A percentile compares a stretch with the other conserved stretches of the same genome.
Evolutionary conservation across 2,329 filamentous ascomycete genomes (phyloP).

Genomic region (Penicillium sp.): DNA sequence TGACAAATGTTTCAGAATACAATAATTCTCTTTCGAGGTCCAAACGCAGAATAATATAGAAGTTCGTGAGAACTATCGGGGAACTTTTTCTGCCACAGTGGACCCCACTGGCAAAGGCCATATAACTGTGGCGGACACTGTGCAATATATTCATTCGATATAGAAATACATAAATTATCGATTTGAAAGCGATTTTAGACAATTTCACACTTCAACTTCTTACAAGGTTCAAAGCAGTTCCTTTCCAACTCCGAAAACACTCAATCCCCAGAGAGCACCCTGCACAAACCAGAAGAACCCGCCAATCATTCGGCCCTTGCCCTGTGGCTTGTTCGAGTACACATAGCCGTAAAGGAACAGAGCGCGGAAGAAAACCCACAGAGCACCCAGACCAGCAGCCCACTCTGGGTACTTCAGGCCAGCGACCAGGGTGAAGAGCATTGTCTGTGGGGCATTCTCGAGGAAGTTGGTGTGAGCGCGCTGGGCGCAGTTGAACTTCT

Average conservation of each 20-base stretch:
- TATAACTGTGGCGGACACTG: not conserved
- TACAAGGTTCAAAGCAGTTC: constrained; percentile 28
- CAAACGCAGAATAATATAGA: not conserved
- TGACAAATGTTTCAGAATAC: not conserved
- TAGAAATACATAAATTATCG: not conserved
- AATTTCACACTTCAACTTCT: not conserved
- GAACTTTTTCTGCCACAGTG: constrained; percentile 26
- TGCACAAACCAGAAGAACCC: constrained; percentile 41
- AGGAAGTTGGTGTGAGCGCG: constrained; percentile 59
- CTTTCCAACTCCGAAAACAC: constrained; percentile 36
- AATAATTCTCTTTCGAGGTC: not conserved
- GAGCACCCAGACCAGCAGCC: constrained; percentile 45
- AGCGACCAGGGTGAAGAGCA: constrained; percentile 53
- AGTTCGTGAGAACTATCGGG: not conserved
- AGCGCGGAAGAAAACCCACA: constrained; percentile 52
- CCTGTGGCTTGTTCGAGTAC: constrained; percentile 39
- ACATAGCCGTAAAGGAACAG: constrained; percentile 52
- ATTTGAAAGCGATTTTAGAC: not conserved
- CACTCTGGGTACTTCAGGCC: constrained; percentile 54
- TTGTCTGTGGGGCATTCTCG: constrained; percentile 56
- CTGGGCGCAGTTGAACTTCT: constrained; percentile 55
- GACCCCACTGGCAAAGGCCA: not conserved
- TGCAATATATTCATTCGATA: not conserved
- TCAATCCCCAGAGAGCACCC: constrained; percentile 41
- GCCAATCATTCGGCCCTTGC: constrained; percentile 39